phyloP scores from a whole-genome alignment of 345 rosid genomes.

The Nasturtium officinale region DNA sequence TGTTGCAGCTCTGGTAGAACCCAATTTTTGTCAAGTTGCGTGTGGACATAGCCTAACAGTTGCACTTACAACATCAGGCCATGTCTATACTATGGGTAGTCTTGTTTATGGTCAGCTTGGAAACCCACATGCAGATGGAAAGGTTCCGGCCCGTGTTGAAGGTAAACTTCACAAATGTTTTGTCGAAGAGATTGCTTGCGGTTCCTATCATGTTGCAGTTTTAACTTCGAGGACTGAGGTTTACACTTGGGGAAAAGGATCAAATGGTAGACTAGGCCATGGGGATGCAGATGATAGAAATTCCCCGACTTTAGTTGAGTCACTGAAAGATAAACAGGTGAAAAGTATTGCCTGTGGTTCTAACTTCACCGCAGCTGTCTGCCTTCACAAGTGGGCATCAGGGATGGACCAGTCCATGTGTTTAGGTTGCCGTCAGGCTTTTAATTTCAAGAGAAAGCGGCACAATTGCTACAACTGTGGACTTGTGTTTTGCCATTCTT shows the following conservation, averaged over 20 bases:
- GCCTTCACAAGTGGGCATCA: constrained; percentile 97
- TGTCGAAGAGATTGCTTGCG: constrained; percentile 94
- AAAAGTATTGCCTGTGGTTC: constrained; percentile 93
- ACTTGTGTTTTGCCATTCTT: constrained; percentile 91
- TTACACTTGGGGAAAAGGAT: constrained; percentile 98
- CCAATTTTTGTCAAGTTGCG: constrained; percentile 92
- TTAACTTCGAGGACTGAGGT: constrained; percentile 92
- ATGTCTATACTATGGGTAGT: constrained; percentile 95
- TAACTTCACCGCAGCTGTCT: constrained; percentile 87
- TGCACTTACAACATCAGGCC: constrained; percentile 87
- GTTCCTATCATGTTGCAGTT: constrained; percentile 96
- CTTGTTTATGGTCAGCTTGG: constrained; percentile 97
- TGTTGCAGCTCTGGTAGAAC: constrained; percentile 97
- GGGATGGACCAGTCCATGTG: constrained; percentile 98
- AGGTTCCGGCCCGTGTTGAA: constrained; percentile 80
- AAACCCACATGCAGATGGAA: constrained; percentile 88
- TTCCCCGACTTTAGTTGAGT: constrained; percentile 79
- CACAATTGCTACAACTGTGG: constrained; percentile 85
- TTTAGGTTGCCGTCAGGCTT: constrained; percentile 93
- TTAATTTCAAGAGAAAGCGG: constrained; percentile 81
- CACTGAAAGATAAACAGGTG: constrained; percentile 92
- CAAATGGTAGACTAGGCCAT: constrained; percentile 96
- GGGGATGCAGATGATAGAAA: constrained; percentile 89
- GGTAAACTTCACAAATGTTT: constrained; percentile 86
- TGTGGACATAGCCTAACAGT: constrained; percentile 96